Evolutionary conservation across 139 green algal species (phyloP).

Genomic region (Zygnema circumcarinatum): DNA sequence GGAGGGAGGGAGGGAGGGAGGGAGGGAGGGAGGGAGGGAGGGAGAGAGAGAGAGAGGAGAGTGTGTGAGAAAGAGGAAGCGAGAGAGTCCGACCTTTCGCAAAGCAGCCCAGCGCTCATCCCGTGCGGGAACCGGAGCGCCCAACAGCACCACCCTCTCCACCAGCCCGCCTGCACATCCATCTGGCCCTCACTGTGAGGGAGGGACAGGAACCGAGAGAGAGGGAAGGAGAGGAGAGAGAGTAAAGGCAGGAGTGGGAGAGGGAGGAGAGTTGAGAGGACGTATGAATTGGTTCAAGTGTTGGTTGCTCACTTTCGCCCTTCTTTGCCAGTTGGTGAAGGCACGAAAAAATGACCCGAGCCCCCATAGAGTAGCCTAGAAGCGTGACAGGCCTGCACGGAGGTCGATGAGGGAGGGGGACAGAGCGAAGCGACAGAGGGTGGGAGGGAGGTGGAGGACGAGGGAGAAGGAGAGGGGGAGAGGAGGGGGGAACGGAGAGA

Average conservation of each 20-base stretch:
- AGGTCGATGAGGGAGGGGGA: too few species aligned
- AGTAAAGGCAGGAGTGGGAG: background rate
- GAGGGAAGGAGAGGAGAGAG: constrained; percentile 10
- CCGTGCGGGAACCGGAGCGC: constrained; percentile 18
- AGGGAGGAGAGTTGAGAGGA: background rate
- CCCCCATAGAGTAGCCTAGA: constrained; percentile 30
- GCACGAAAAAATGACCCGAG: constrained; percentile 49
- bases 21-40: background rate
- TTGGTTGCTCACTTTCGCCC: background rate
- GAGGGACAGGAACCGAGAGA: constrained; percentile 11
- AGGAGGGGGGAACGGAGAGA: too few species aligned
- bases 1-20: too few species aligned
- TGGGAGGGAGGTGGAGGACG: background rate
- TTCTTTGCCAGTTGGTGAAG: constrained; percentile 35
- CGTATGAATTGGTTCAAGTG: constrained; percentile 15
- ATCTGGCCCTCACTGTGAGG: too few species aligned
- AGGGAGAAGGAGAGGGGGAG: too few species aligned
- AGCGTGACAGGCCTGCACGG: constrained; percentile 42
- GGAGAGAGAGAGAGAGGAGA: constrained; percentile 13
- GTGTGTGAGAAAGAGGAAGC: too few species aligned
- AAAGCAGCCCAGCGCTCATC: constrained; percentile 21
- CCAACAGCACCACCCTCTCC: constrained; percentile 47
- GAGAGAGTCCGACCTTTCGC: constrained; percentile 41
- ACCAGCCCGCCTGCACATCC: constrained; percentile 44
- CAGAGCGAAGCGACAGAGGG: background rate